Conservation (phyloP, 495 filamentous ascomycete species). For the Trichoderma virens region DNA sequence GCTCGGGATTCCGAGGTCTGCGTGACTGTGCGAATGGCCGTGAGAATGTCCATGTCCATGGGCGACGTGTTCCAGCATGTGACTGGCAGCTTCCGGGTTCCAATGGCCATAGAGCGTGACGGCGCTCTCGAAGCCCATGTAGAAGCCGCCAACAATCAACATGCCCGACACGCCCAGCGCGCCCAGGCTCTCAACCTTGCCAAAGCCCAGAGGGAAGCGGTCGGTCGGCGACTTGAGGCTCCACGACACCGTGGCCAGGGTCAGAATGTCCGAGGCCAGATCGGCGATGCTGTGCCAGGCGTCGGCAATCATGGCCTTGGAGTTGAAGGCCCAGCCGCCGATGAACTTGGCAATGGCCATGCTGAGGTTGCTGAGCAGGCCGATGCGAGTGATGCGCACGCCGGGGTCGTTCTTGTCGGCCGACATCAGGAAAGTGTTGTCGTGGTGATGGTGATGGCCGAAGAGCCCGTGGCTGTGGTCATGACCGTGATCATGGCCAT, state of each 20-base stretch:
- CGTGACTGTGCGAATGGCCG: constrained; percentile 52
- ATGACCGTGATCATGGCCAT: constrained; percentile 23
- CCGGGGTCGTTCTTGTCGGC: constrained; percentile 86
- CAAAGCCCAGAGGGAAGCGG: constrained; percentile 82
- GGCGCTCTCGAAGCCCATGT: constrained; percentile 78
- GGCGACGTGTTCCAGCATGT: constrained; percentile 43
- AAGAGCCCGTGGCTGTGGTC: constrained; percentile 43
- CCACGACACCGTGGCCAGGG: constrained; percentile 86
- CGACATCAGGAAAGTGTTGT: constrained; percentile 84
- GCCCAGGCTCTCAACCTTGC: constrained; percentile 94
- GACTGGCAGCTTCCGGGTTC: constrained; percentile 46
- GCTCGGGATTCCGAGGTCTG: constrained; percentile 55
- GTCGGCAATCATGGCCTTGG: constrained; percentile 87
- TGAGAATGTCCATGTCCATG: constrained; percentile 54
- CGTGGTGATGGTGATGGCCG: constrained; percentile 69
- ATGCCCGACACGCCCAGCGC: constrained; percentile 87
- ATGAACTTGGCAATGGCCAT: constrained; percentile 92
- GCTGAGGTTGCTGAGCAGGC: constrained; percentile 80
- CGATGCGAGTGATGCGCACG: constrained; percentile 89
- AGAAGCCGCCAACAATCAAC: constrained; percentile 76
- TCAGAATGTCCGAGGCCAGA: constrained; percentile 88
- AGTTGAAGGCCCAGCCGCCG: constrained; percentile 89
- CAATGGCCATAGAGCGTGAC: constrained; percentile 71
- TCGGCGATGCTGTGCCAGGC: constrained; percentile 93
- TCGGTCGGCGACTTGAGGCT: constrained; percentile 74